Conservation (phyloP, 441 rosid genomes). For the Gossypium trilobum region DNA sequence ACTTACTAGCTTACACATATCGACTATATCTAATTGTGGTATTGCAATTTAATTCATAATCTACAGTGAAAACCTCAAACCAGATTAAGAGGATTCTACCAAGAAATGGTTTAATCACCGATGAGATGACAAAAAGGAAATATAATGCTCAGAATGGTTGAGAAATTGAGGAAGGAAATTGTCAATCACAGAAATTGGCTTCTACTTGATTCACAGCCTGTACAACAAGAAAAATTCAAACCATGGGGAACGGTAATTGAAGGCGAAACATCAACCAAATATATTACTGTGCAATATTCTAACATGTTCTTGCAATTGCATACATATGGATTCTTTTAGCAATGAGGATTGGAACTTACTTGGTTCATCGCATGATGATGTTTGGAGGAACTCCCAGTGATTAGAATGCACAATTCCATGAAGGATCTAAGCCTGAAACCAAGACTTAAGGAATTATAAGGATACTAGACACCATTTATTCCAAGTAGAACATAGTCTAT, state of each 20-base stretch:
- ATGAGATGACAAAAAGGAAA: background rate
- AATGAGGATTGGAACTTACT: constrained; percentile 33
- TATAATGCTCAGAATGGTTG: background rate
- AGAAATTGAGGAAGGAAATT: background rate
- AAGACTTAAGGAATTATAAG: constrained; percentile 5
- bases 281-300: background rate
- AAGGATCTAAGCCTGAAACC: constrained; percentile 70
- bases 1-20: background rate
- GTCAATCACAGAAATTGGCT: background rate
- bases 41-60: background rate
- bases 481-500: background rate
- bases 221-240: background rate
- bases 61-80: background rate
- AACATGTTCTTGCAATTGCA: background rate
- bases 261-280: background rate
- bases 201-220: background rate
- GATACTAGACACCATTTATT: constrained; percentile 8
- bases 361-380: constrained; percentile 36
- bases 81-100: background rate
- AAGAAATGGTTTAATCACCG: background rate
- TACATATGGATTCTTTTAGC: background rate
- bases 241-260: background rate
- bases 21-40: background rate
- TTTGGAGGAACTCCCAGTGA: constrained; percentile 64
- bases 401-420: constrained; percentile 86